Conservation (phyloP, 257 asterid species). For the Vinca minor region DNA sequence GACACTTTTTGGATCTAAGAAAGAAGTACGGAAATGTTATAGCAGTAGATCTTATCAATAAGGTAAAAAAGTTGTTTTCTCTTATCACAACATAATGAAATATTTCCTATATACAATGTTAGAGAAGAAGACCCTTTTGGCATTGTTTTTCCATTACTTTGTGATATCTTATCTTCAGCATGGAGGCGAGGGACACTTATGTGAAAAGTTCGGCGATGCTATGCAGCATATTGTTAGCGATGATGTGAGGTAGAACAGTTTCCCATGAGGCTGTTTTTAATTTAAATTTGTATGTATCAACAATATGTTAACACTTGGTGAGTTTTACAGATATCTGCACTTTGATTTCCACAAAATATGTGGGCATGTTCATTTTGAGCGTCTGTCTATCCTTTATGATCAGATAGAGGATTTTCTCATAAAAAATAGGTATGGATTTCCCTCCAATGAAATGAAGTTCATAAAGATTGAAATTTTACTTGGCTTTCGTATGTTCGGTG, state of each 20-base stretch:
- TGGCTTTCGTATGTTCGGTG: background rate
- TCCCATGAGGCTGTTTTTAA: conserved; percentile 1
- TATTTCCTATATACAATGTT: background rate
- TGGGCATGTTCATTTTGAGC: conserved; percentile 70
- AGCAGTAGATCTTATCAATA: conserved; percentile 73
- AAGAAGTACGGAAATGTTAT: conserved; percentile 80
- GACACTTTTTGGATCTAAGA: conserved; percentile 68
- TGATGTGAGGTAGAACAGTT: conserved; percentile 50
- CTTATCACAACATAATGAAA: background rate
- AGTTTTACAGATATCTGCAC: conserved; percentile 65
- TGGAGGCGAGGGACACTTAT: conserved; percentile 78
- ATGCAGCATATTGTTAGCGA: conserved; percentile 57
- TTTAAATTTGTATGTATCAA: conserved; percentile 9
- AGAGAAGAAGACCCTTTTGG: background rate
- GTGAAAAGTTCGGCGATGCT: conserved; percentile 53
- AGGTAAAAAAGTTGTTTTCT: conserved; percentile 31
- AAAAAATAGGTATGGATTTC: conserved; percentile 51
- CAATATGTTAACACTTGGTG: conserved; percentile 18
- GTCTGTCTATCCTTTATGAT: conserved; percentile 80
- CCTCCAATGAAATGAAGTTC: conserved; percentile 4
- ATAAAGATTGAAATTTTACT: background rate
- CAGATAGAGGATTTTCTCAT: conserved; percentile 63
- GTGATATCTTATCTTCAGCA: conserved; percentile 34
- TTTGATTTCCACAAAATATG: conserved; percentile 94
- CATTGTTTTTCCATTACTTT: background rate